Conservation (phyloP, 2,329 filamentous ascomycete species). For the Aplosporella prunicola region DNA sequence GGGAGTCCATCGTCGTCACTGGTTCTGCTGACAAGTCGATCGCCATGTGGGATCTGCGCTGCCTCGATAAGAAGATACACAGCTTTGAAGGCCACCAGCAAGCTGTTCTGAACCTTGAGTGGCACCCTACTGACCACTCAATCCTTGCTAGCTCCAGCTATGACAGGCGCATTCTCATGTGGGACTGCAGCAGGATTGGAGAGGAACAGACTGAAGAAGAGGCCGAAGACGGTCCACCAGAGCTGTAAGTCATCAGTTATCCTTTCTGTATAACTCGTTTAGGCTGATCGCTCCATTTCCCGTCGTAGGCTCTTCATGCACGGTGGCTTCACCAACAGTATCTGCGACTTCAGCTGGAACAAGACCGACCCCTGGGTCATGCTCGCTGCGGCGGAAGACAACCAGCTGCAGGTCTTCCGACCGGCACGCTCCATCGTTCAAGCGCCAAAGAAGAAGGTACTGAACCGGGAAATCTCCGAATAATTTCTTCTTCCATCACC, state of each 20-base stretch:
- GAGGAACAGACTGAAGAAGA: conserved; percentile 94
- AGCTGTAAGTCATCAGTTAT: conserved; percentile 56
- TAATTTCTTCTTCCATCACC: no score
- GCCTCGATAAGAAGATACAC: conserved; percentile 82
- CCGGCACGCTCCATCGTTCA: conserved; percentile 29
- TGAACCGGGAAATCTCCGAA: conserved; percentile 31
- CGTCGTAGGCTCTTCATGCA: conserved; percentile 80
- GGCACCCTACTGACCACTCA: conserved; percentile 85
- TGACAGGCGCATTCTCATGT: conserved; percentile 88
- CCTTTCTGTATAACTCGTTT: not conserved
- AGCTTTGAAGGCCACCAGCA: conserved; percentile 81
- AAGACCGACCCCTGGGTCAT: conserved; percentile 94
- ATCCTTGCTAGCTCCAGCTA: conserved; percentile 88
- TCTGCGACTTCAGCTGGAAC: conserved; percentile 98
- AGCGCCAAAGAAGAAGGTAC: conserved; percentile 25
- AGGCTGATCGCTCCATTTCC: no score
- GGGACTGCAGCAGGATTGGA: conserved; percentile 86
- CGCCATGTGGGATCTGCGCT: conserved; percentile 88
- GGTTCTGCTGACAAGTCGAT: conserved; percentile 94
- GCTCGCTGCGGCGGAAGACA: conserved; percentile 92
- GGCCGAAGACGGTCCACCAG: conserved; percentile 85
- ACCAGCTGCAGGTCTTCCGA: conserved; percentile 77
- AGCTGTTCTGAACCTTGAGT: conserved; percentile 82
- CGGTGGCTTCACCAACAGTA: conserved; percentile 91
- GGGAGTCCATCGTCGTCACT: conserved; percentile 84